Evolutionary conservation across 371 early-diverging fungal genomes (phyloP).

Genomic region (Syncephalastrum racemosum): DNA sequence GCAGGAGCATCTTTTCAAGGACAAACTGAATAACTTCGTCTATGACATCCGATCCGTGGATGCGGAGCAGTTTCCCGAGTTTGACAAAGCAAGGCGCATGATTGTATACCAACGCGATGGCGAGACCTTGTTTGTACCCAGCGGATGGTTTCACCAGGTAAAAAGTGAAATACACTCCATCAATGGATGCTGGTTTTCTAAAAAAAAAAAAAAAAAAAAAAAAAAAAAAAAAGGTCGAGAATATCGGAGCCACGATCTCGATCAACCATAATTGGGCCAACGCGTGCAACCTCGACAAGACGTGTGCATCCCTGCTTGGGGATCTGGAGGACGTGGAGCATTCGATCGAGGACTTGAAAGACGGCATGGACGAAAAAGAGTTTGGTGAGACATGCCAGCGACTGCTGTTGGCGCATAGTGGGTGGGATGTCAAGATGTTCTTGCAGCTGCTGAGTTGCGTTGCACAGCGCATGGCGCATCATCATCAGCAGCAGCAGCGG

Average conservation of each 20-base stretch:
- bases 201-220: background rate
- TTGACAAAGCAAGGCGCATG: conserved; percentile 46
- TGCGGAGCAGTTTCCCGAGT: conserved; percentile 46
- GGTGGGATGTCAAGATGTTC: conserved; percentile 58
- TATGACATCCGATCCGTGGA: conserved; percentile 64
- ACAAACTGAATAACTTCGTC: conserved; percentile 44
- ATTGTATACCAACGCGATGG: conserved; percentile 61
- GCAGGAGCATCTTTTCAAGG: conserved; percentile 54
- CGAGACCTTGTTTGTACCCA: conserved; percentile 73
- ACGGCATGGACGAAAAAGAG: conserved; percentile 41
- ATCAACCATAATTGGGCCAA: conserved; percentile 81
- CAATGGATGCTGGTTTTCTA: too few species aligned
- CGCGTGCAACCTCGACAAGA: conserved; percentile 51
- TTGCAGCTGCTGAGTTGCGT: conserved; percentile 17
- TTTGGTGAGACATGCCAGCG: conserved; percentile 54
- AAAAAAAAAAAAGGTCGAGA: conserved; percentile 40
- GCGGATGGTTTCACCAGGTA: conserved; percentile 77
- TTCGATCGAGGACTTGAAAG: conserved; percentile 57
- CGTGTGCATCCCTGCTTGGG: conserved; percentile 44
- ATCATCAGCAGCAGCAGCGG: background rate
- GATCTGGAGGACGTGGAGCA: conserved; percentile 53
- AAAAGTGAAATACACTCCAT: background rate
- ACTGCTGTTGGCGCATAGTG: conserved; percentile 52
- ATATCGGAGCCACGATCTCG: conserved; percentile 70
- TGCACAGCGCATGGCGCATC: conserved; percentile 10